Conservation (phyloP, 1,139 yeast species). For the Pichia sp. region DNA sequence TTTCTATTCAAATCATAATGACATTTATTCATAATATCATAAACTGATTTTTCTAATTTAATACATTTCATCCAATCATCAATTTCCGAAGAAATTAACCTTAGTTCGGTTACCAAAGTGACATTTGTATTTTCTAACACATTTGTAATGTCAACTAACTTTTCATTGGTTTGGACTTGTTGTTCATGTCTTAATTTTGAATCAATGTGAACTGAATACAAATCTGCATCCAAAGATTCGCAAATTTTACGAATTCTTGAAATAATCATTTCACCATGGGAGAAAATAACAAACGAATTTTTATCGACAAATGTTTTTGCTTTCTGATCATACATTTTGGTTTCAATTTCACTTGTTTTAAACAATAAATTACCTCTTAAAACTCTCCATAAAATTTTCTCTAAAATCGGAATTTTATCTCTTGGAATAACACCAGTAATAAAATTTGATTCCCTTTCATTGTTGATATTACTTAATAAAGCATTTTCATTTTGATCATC, state of each 20-base stretch:
- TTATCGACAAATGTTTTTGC: constrained; percentile 37
- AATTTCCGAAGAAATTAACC: constrained; percentile 60
- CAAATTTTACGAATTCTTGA: constrained; percentile 45
- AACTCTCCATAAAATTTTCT: constrained; percentile 51
- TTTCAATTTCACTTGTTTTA: constrained; percentile 42
- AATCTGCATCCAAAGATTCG: constrained; percentile 45
- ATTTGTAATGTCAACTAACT: constrained; percentile 51
- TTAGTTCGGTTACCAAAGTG: constrained; percentile 61
- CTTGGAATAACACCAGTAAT: constrained; percentile 46
- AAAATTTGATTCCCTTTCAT: constrained; percentile 38
- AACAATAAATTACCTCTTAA: constrained; percentile 51
- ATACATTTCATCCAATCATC: constrained; percentile 64
- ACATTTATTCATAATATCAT: constrained; percentile 59
- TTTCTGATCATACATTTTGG: constrained; percentile 34
- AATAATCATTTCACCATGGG: constrained; percentile 49
- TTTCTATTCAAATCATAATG: constrained; percentile 61
- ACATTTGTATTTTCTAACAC: constrained; percentile 52
- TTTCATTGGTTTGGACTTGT: constrained; percentile 43
- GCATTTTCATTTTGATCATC: constrained; percentile 29
- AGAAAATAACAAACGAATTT: constrained; percentile 45
- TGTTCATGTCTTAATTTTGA: constrained; percentile 47
- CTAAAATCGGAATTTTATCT: constrained; percentile 41
- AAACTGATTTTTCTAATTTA: constrained; percentile 67
- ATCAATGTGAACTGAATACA: constrained; percentile 44
- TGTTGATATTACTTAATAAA: constrained; percentile 28